Evolutionary conservation across 2,329 filamentous ascomycete genomes (phyloP), one percentile per base, ranked within the genome.

Genomic region (Fusarium sp.): DNA sequence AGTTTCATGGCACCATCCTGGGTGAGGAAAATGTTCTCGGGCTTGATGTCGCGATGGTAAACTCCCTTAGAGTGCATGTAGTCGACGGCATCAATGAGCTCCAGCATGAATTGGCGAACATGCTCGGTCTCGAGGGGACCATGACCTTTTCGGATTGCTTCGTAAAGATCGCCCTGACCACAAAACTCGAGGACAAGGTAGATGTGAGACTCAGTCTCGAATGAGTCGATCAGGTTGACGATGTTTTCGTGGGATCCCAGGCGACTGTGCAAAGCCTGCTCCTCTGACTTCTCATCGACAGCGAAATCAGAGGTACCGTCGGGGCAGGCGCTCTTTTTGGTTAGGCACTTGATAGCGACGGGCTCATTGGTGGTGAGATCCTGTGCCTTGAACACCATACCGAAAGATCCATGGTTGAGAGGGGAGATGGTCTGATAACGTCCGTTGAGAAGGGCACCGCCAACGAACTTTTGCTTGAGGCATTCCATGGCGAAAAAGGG

Each of bases 31-130:
- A 99, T 97, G 85, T 99, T 99, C 86, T 99, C 96, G 1, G 96
- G 96, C 84, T 99, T 99, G 88, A 99, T 98, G 81, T 99, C 96
- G 67, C 96, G 93, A 79, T 99, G 96, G 80, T 94, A 98, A 78
- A 98, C 89, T 71, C 94, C 94, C 80, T 94, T 94, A 69, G 88
- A 87, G 81, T 99, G 96, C 82, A 97, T 94, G 81, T 94, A 94
- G 68, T 93, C 90, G 52, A 99, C 92, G 53, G 95, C 93, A 78
- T 93, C 91, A 56, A 99, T 88, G 34, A 99, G 89, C 82, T 99
- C 90, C 64, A 98, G 85, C 96, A 99, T 98, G 84, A 98, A 98
- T 71, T 93, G 92, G 71, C 96, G 93, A 65, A 99, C 96, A 80
- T 99, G 94, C 79, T 98, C 94, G 4, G 96, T 98, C 84, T 98